Conservation (phyloP, 2,329 filamentous ascomycete species). For the Neopestalotiopsis sp. region DNA sequence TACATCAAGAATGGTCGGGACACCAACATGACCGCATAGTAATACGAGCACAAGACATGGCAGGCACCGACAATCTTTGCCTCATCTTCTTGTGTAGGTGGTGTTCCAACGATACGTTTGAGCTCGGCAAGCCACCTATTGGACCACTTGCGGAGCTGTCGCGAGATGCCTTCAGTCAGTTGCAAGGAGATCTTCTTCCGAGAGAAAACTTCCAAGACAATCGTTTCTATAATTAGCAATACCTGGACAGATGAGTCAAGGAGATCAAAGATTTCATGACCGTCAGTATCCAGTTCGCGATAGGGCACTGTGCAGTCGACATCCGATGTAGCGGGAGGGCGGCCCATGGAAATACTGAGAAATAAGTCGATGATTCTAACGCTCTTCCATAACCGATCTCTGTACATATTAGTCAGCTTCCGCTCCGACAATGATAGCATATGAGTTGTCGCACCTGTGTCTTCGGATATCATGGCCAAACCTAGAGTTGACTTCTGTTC, state of each 20-base stretch:
- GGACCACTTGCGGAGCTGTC: constrained; percentile 58
- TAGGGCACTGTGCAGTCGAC: constrained; percentile 61
- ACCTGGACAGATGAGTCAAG: constrained; percentile 60
- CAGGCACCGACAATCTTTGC: constrained; percentile 51
- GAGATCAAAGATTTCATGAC: constrained; percentile 48
- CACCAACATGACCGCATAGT: constrained; percentile 63
- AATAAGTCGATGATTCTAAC: constrained; percentile 58
- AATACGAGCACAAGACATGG: constrained; percentile 58
- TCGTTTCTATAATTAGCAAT: constrained; percentile 54
- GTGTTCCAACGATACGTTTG: constrained; percentile 42
- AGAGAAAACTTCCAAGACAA: constrained; percentile 59
- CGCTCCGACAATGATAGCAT: not conserved
- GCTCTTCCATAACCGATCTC: constrained; percentile 59
- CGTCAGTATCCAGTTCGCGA: constrained; percentile 39
- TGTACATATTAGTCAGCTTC: constrained; percentile 17
- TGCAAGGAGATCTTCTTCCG: constrained; percentile 58
- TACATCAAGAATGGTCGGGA: constrained; percentile 63
- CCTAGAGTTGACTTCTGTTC: constrained; percentile 58
- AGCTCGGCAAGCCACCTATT: constrained; percentile 52
- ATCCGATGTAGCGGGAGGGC: constrained; percentile 59
- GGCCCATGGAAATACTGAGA: constrained; percentile 59
- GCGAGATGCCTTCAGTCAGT: constrained; percentile 59
- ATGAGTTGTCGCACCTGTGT: constrained; percentile 37
- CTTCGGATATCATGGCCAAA: constrained; percentile 51
- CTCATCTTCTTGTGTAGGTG: constrained; percentile 30